Base-by-base conservation (phyloP, 116 monocot genomes). In the Posidonia oceanica region DNA sequence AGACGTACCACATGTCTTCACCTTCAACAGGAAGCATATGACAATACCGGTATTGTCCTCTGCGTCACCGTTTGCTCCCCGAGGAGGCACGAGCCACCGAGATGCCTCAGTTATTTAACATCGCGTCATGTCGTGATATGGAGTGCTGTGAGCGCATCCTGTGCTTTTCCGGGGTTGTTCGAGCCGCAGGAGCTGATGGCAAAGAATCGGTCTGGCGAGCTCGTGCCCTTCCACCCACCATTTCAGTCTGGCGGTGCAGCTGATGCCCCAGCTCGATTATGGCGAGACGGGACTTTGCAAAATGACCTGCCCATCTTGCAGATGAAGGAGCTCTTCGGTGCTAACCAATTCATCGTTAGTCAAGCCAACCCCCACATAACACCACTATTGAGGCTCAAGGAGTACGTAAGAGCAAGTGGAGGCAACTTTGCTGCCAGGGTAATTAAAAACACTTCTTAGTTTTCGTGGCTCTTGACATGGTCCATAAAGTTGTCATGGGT, bases 11-110 rank as follows among this genome's bases (percentile, higher is more conserved):
- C n/a, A n/a, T n/a, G n/a, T n/a, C n/a, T n/a, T n/a, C n/a, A n/a
- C n/a, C n/a, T n/a, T n/a, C n/a, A n/a, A n/a, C 95, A 96, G 74
- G 95, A 96, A 75, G 95, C 91, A 17, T 96, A 91, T 68, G 95
- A 96, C 74, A 83, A 85, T 78, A 91, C 95, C 4, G 95, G 95
- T 14, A 80, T 88, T 36, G 72, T 96, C 71, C 91, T 96, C 20
- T 84, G 88, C 0, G 80, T 96, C 48, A 96, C 95, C 3, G 91
- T 96, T 70, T 96, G 95, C 74, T 96, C 95, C 7, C 83, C 95
- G 6, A 81, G 95, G 53, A 91, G 91, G 75, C 88, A 91, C 53
- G 95, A 96, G 69, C 95, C 91, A 13, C 95, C 95, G 5, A 59
- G 95, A 44, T 96, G 95, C 62, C 83, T 96, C 14, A 95, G 91